phyloP scores from a whole-genome alignment of 331 rosid species.

The Acacia concinna region DNA sequence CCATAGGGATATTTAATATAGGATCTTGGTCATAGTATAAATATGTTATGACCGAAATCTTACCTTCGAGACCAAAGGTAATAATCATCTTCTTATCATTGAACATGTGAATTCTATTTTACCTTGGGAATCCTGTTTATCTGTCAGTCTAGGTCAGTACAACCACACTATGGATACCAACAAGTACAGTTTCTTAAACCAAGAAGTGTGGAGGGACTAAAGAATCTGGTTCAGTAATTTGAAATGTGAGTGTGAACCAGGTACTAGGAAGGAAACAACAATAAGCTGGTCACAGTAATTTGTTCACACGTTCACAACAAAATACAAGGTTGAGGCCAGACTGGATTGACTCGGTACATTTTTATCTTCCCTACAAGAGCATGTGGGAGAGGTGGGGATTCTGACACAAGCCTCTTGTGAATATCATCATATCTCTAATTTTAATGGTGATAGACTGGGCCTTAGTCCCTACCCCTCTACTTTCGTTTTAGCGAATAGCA shows the following conservation, averaged over 20 bases:
- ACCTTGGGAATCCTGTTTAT: neutral
- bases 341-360: slow-evolving; percentile 27
- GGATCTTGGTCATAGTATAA: no score
- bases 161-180: neutral
- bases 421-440: slow-evolving; percentile 39
- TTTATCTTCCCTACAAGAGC: slow-evolving; percentile 26
- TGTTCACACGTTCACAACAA: neutral
- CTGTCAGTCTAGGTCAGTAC: neutral
- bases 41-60: no score
- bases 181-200: neutral
- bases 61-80: no score
- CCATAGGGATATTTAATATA: no score
- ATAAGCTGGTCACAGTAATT: neutral
- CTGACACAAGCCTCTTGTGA: slow-evolving; percentile 61
- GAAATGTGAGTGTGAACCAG: neutral
- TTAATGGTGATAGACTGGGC: slow-evolving; percentile 36
- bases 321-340: slow-evolving; percentile 15
- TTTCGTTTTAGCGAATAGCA: neutral
- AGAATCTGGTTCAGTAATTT: neutral
- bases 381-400: slow-evolving; percentile 52
- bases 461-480: slow-evolving; percentile 16
- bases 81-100: neutral
- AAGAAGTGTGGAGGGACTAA: neutral
- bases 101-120: neutral
- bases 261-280: neutral